Percentiles rank a stretch among this genome's conserved stretches.
Evolutionary conservation across 164 flowering plant genomes (phyloP).

Genomic region (Nelumbo lutea): DNA sequence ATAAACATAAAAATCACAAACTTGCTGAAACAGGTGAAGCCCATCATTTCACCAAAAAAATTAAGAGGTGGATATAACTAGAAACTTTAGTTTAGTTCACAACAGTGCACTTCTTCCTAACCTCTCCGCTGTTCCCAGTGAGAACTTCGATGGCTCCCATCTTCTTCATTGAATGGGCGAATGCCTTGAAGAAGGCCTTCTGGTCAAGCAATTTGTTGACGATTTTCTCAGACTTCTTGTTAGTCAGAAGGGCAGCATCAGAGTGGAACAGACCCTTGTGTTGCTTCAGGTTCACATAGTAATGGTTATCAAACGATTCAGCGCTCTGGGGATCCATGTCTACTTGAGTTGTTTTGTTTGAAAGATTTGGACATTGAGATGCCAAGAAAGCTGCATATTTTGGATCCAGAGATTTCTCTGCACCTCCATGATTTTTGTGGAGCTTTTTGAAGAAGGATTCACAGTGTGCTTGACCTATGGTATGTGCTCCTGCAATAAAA

Average conservation of each 20-base stretch:
- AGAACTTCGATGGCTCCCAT: slow-evolving; percentile 33
- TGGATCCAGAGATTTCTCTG: slow-evolving; percentile 34
- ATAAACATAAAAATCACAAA: too few species aligned
- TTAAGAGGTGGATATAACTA: too few species aligned
- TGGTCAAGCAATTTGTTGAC: slow-evolving; percentile 1
- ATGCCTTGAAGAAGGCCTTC: slow-evolving; percentile 18
- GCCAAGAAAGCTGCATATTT: slow-evolving; percentile 25
- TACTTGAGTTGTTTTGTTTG: slow-evolving; percentile 12
- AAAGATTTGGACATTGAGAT: slow-evolving; percentile 18
- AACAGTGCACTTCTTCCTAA: slow-evolving; percentile 28
- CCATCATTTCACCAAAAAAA: too few species aligned
- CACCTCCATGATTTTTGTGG: slow-evolving; percentile 34
- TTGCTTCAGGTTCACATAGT: slow-evolving; percentile 16
- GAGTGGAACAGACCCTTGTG: slow-evolving; percentile 34
- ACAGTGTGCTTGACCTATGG: slow-evolving; percentile 16
- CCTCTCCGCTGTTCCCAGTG: slow-evolving; percentile 28
- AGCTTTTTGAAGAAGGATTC: slow-evolving; percentile 27
- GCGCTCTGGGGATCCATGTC: slow-evolving; percentile 32
- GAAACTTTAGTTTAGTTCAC: slow-evolving; percentile 12
- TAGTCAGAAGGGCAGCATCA: slow-evolving; percentile 35
- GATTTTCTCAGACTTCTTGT: background rate
- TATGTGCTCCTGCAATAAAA: background rate
- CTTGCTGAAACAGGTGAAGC: too few species aligned
- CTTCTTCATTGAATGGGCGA: slow-evolving; percentile 29
- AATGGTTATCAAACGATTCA: slow-evolving; percentile 21